phyloP scores from a whole-genome alignment of 1,284 basidiomycete genomes.

The Apiotrichum laibachii region DNA sequence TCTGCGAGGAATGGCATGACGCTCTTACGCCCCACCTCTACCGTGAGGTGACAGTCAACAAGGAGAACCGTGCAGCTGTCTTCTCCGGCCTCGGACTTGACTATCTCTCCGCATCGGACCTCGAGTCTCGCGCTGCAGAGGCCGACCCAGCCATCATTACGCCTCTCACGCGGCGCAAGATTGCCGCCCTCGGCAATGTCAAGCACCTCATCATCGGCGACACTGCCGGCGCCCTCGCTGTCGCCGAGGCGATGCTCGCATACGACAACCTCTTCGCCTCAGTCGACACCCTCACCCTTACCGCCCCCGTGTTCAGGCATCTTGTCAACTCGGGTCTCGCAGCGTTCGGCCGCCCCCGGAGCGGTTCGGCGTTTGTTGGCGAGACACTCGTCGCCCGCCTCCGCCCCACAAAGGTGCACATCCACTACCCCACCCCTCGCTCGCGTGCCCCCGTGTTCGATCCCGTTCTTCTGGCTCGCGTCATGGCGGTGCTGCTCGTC shows the following conservation, averaged over 20 bases:
- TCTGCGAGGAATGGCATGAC: conserved; percentile 10
- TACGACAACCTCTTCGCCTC: conserved; percentile 4
- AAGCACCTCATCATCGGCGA: conserved; percentile 7
- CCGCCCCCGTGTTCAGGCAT: conserved; percentile 17
- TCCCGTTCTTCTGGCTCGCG: conserved; percentile 20
- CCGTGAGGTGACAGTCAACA: conserved; percentile 3
- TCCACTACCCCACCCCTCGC: conserved; percentile 12
- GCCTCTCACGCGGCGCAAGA: conserved; percentile 3
- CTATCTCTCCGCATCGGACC: conserved; percentile 12
- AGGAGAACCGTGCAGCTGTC: conserved; percentile 9
- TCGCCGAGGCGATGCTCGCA: conserved; percentile 19
- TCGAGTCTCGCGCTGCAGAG: conserved; percentile 16
- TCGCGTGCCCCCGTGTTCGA: conserved; percentile 12
- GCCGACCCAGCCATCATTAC: not conserved
- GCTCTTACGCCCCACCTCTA: conserved; percentile 15
- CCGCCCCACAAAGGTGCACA: conserved; percentile 7
- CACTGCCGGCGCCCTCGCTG: conserved; percentile 2
- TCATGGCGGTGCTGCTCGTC: conserved; percentile 15
- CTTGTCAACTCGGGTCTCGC: conserved; percentile 20
- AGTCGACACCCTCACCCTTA: conserved; percentile 13
- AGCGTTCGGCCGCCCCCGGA: conserved; percentile 17
- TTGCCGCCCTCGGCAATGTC: conserved; percentile 7
- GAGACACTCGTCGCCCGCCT: conserved; percentile 20
- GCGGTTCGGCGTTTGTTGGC: conserved; percentile 16
- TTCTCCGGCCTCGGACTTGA: conserved; percentile 18